A percentile compares a stretch with the other conserved stretches of the same genome.
These are phyloP conservation scores for Durotheca rogersii DNA, from an alignment of 495 filamentous ascomycete genomes.

Conservation along the genomic window DNA sequence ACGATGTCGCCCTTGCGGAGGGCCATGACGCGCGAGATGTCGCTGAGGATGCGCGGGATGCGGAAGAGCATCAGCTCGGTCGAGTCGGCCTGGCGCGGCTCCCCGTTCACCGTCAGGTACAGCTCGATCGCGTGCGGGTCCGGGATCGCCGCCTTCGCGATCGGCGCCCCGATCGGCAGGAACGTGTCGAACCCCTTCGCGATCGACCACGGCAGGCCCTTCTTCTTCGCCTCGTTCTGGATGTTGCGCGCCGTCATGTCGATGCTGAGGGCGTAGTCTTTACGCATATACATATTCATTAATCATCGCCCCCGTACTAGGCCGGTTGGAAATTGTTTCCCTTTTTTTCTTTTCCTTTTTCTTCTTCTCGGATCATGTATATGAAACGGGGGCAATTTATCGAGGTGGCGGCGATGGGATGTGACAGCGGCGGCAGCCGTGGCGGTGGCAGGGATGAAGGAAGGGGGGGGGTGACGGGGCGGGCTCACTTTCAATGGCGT, in stretches of 20 bases:
- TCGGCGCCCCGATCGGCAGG: conserved; percentile 76
- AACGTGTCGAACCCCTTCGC: conserved; percentile 98
- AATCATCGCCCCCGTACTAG: no score
- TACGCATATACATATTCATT: no score
- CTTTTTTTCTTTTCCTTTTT: no score
- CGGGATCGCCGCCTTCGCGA: conserved; percentile 72
- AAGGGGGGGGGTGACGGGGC: neutral
- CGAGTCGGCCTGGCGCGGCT: conserved; percentile 75
- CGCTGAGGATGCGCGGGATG: conserved; percentile 81
- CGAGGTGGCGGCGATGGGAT: no score
- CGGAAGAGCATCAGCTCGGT: conserved; percentile 89
- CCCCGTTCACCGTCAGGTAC: conserved; percentile 74
- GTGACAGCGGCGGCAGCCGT: no score
- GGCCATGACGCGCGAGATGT: conserved; percentile 93
- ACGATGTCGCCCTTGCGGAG: conserved; percentile 90
- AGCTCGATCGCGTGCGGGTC: conserved; percentile 88
- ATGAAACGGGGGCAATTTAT: no score
- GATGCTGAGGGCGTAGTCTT: conserved; percentile 81
- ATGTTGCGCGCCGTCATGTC: conserved; percentile 94
- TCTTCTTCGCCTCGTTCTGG: conserved; percentile 94
- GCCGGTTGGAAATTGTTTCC: no score
- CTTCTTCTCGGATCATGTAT: no score
- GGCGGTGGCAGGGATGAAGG: no score
- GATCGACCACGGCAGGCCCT: conserved; percentile 94
- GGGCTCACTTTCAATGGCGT: conserved; percentile 58